Base-by-base conservation (phyloP, 2,329 filamentous ascomycete genomes). In the Ophiosphaerella herpotricha region DNA sequence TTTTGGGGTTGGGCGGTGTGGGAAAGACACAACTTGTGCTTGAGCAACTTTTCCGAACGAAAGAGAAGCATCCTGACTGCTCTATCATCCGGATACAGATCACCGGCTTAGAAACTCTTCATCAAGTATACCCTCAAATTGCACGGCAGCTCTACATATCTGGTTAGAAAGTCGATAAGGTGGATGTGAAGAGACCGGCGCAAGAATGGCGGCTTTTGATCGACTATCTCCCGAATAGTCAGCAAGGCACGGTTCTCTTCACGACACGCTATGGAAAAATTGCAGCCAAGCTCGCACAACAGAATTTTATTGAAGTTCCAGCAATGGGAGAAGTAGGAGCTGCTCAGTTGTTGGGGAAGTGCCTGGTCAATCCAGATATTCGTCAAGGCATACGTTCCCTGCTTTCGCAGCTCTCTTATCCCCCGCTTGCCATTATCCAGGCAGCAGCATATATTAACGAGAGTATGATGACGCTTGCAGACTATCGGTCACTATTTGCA, bases 141-240 rank as follows among this genome's bases (percentile, higher is more conserved):
- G 36, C 16, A 7, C 8, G 21, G 18, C 4, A 23, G 16, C 13
- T 39, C 8, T 3, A 8, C 3, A 24, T 39, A 9, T 16, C 14
- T 7, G 16, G 16, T 12, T 8, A 3, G 6, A 16, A 31, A 8
- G 14, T 9, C 5, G 21, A 23, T 5, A 23, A 39, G 4, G 13
- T 5, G 3, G 21, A 23, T 4, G 31, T 23, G 2, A 32, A 35
- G 18, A 39, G 12, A 7, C 1, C 9, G 13, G 8, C 12, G 8
- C 36, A 39, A 13, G 14, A 21, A 2, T 13, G 2, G 26, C 26
- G 9, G 9, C 9, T 2, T 29, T 51, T 72, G 2, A 39, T 39
- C 0, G 38, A 65, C 1, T 64, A 66, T 48, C 54, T 77, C 2
- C 74, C 72, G 40, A 59, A 46, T 18, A 67, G 50, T 43, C 23